Evolutionary conservation across 2,329 filamentous ascomycete genomes (phyloP).

Genomic region (Colletotrichum ledebouriae): DNA sequence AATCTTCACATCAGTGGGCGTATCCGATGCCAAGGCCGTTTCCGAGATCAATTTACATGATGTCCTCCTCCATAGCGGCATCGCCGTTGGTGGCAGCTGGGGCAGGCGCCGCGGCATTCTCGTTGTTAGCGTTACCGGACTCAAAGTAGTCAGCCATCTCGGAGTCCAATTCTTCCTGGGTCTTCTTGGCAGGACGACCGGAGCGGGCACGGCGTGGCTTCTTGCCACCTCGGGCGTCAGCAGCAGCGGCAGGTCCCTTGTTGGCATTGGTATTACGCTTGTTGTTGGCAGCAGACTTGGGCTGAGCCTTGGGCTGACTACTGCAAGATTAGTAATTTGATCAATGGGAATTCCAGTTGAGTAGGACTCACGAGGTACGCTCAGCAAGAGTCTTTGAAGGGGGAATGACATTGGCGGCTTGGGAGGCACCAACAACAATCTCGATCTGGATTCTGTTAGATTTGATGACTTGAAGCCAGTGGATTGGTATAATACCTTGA

Average conservation of each 20-base stretch:
- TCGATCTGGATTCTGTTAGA: conserved; percentile 75
- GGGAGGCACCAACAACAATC: conserved; percentile 84
- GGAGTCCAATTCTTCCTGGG: conserved; percentile 92
- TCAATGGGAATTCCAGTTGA: conserved; percentile 42
- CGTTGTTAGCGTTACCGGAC: conserved; percentile 56
- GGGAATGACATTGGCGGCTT: conserved; percentile 76
- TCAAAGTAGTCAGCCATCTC: conserved; percentile 98
- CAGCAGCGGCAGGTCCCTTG: conserved; percentile 57
- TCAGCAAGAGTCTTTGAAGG: conserved; percentile 82
- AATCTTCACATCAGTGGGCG: conserved; percentile 13
- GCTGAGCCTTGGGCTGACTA: conserved; percentile 76
- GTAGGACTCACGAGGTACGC: conserved; percentile 75
- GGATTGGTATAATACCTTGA: conserved; percentile 76
- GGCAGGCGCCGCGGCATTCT: conserved; percentile 61
- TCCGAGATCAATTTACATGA: conserved; percentile 56
- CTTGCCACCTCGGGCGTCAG: conserved; percentile 63
- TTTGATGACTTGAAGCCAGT: background rate
- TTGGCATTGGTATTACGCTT: conserved; percentile 70
- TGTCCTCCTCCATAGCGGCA: conserved; percentile 77
- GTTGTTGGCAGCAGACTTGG: conserved; percentile 82
- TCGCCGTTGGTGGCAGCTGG: conserved; percentile 63
- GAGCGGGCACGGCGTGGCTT: conserved; percentile 69
- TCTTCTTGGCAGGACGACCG: conserved; percentile 83
- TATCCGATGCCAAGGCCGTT: conserved; percentile 1
- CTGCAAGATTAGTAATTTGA: conserved; percentile 48